Conservation (phyloP, 495 filamentous ascomycete genomes). For the Daldinia grandis region DNA sequence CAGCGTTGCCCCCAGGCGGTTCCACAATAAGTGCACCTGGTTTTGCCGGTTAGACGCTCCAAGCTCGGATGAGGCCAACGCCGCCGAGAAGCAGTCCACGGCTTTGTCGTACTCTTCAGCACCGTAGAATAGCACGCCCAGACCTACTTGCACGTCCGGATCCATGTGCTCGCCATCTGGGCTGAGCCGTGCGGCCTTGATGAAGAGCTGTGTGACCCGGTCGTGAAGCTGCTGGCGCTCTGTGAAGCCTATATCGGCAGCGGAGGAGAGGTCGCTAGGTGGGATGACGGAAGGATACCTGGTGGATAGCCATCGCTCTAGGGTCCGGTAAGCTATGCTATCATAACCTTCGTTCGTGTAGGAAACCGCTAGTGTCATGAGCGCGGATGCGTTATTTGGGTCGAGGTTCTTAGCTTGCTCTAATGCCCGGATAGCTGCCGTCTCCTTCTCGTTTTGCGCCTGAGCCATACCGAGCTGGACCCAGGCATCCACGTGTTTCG, state of each 20-base stretch:
- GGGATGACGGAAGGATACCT: constrained; percentile 87
- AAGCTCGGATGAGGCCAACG: constrained; percentile 80
- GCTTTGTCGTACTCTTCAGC: constrained; percentile 98
- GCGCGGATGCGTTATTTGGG: constrained; percentile 81
- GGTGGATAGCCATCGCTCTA: constrained; percentile 93
- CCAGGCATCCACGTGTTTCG: constrained; percentile 91
- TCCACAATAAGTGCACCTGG: constrained; percentile 95
- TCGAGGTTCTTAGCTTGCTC: constrained; percentile 91
- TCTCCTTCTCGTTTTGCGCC: constrained; percentile 98
- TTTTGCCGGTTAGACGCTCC: constrained; percentile 76
- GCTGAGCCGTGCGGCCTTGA: constrained; percentile 88
- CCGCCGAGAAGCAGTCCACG: constrained; percentile 95
- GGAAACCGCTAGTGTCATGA: constrained; percentile 96
- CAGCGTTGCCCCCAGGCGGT: constrained; percentile 93
- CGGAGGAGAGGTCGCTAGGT: constrained; percentile 70
- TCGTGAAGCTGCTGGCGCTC: constrained; percentile 91
- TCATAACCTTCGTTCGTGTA: constrained; percentile 99
- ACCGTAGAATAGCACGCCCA: constrained; percentile 98
- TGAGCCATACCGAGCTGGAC: constrained; percentile 88
- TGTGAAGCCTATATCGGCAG: constrained; percentile 85
- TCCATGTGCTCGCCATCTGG: constrained; percentile 91
- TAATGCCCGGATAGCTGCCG: constrained; percentile 95
- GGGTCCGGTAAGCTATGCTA: constrained; percentile 91
- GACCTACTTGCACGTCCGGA: constrained; percentile 95
- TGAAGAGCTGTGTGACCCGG: constrained; percentile 87